A percentile compares a stretch with the other conserved stretches of the same genome.
These are phyloP conservation scores for Acanthamoeba royreba DNA, from an alignment of 208 protist genomes.

Conservation along the genomic window DNA sequence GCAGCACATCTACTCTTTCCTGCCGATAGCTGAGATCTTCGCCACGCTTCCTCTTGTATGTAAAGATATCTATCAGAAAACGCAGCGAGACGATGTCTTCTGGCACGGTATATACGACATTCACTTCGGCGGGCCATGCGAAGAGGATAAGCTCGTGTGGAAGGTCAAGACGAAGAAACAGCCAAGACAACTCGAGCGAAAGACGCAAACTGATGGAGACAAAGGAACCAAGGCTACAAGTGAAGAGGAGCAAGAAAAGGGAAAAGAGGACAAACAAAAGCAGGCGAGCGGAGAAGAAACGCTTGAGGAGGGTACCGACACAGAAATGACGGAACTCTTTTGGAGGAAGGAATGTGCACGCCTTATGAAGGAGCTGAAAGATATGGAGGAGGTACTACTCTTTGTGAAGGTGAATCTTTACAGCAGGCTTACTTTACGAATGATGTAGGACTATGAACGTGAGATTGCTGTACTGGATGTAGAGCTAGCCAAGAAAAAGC, in stretches of 20 bases:
- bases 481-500: background rate
- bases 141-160: background rate
- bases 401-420: too few relatives aligned
- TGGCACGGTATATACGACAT: background rate
- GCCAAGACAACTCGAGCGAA: background rate
- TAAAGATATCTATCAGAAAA: background rate
- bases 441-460: background rate
- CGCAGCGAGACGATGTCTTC: background rate
- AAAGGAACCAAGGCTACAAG: background rate
- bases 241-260: background rate
- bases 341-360: background rate
- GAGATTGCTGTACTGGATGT: background rate
- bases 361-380: background rate
- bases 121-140: background rate
- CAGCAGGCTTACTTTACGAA: background rate
- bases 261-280: background rate
- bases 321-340: background rate
- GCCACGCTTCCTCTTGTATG: background rate
- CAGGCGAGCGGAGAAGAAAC: background rate
- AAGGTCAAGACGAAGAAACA: background rate
- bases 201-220: background rate
- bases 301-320: background rate
- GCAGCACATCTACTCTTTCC: background rate
- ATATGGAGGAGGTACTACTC: background rate
- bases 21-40: background rate